Percentiles rank a stretch among this genome's conserved stretches.
phyloP scores from a whole-genome alignment of 495 filamentous ascomycete genomes.

The Penicillium crystallinum region DNA sequence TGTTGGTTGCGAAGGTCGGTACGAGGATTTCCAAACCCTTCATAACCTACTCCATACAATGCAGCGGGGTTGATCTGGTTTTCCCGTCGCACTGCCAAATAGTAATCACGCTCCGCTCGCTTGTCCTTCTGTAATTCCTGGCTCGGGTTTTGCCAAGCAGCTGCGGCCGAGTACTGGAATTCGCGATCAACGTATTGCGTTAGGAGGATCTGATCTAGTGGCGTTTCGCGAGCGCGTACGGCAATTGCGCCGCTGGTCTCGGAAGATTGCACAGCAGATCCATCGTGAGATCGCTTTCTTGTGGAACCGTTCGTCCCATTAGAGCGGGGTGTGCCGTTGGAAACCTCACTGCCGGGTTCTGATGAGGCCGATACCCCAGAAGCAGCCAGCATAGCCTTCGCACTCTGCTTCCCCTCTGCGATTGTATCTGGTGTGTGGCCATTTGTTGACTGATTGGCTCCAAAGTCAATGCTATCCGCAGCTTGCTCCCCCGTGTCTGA shows the following conservation, averaged over 20 bases:
- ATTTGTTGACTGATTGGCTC: conserved; percentile 23
- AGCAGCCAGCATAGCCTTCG: conserved; percentile 51
- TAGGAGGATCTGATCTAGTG: conserved; percentile 54
- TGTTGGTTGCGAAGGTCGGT: conserved; percentile 58
- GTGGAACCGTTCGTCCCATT: conserved; percentile 41
- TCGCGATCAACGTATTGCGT: conserved; percentile 78
- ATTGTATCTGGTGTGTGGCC: conserved; percentile 36
- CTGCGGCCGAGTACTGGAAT: conserved; percentile 56
- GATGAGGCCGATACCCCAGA: conserved; percentile 33
- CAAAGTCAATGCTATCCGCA: conserved; percentile 20
- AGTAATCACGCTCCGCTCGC: conserved; percentile 50
- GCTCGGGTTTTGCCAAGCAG: conserved; percentile 38
- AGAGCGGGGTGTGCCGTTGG: conserved; percentile 28
- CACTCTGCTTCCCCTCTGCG: conserved; percentile 53
- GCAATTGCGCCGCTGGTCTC: conserved; percentile 24
- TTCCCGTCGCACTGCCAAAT: conserved; percentile 44
- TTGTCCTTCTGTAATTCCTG: conserved; percentile 49
- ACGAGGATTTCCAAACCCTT: conserved; percentile 79
- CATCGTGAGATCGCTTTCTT: conserved; percentile 57
- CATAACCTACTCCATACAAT: conserved; percentile 76
- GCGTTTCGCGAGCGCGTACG: conserved; percentile 35
- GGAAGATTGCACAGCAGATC: conserved; percentile 39
- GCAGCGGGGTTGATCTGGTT: conserved; percentile 52
- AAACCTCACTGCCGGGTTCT: conserved; percentile 20
- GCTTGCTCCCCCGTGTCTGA: conserved; percentile 21